These are phyloP conservation scores for Fusarium hostae DNA, from an alignment of 2,329 filamentous ascomycete genomes.

Conservation along the genomic window DNA sequence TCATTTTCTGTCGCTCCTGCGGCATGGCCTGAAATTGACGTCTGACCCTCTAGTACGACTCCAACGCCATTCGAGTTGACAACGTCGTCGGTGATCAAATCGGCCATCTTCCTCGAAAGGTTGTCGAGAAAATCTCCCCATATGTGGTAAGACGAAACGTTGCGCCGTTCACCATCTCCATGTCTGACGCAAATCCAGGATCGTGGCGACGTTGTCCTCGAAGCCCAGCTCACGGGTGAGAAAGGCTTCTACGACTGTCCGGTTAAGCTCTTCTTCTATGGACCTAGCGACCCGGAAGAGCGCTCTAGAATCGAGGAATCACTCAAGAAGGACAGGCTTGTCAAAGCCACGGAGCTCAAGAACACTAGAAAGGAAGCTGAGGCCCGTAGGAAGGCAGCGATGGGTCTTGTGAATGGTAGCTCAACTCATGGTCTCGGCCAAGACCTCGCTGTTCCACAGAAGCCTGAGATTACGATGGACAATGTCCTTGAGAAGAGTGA, in stretches of 20 bases:
- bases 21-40: not conserved
- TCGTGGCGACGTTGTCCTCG: constrained; percentile 68
- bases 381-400: constrained; percentile 57
- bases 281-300: constrained; percentile 66
- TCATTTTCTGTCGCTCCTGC: constrained; percentile 3
- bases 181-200: constrained; percentile 58
- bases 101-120: constrained; percentile 76
- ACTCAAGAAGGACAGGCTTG: constrained; percentile 73
- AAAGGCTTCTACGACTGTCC: constrained; percentile 79
- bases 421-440: constrained; percentile 53
- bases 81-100: constrained; percentile 82
- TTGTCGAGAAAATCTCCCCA: constrained; percentile 77
- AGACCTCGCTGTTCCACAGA: constrained; percentile 32
- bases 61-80: constrained; percentile 80
- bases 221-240: constrained; percentile 74
- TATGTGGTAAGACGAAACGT: constrained; percentile 67
- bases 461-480: constrained; percentile 63
- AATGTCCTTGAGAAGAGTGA: constrained; percentile 74
- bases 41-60: constrained; percentile 63
- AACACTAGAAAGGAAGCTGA: constrained; percentile 65
- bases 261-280: constrained; percentile 74
- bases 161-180: not conserved
- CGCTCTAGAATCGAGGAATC: constrained; percentile 66
- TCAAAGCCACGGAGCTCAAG: constrained; percentile 67
- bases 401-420: constrained; percentile 53